phyloP scores from a whole-genome alignment of 495 filamentous ascomycete genomes.

The Daldinia vernicosa region DNA sequence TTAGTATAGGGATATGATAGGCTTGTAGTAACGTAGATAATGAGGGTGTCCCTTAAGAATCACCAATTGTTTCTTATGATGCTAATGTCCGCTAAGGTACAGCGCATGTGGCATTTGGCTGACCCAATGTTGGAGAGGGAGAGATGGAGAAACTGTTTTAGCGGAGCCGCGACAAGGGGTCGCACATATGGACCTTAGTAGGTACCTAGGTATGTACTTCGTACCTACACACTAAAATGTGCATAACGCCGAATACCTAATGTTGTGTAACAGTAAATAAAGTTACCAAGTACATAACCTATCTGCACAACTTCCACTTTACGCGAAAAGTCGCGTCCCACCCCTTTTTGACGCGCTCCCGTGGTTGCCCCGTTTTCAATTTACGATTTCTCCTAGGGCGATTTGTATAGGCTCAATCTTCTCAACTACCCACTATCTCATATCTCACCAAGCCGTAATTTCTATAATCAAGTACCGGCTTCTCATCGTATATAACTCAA shows the following conservation, averaged over 20 bases:
- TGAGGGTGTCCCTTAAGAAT: constrained; percentile 10
- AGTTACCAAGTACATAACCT: neutral
- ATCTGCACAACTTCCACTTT: constrained; percentile 40
- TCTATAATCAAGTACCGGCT: constrained; percentile 1
- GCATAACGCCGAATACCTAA: constrained; percentile 17
- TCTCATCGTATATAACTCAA: constrained; percentile 25
- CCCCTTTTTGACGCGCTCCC: constrained; percentile 29
- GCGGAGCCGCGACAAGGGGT: constrained; percentile 30
- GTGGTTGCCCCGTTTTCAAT: constrained; percentile 13
- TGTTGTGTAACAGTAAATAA: constrained; percentile 8
- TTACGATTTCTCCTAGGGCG: constrained; percentile 33
- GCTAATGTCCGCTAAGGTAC: constrained; percentile 13
- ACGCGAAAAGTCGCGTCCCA: constrained; percentile 40
- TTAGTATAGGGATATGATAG: constrained; percentile 3
- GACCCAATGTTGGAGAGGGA: neutral
- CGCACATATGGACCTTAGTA: neutral
- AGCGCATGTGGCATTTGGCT: constrained; percentile 40
- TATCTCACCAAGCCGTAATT: constrained; percentile 21
- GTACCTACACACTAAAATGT: neutral
- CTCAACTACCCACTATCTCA: constrained; percentile 17
- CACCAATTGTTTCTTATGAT: constrained; percentile 24
- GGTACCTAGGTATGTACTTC: neutral
- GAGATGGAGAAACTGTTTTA: constrained; percentile 38
- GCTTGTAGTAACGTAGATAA: constrained; percentile 13
- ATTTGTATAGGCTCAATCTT: constrained; percentile 3